Percentiles rank a stretch among this genome's conserved stretches.
These are phyloP conservation scores for Fusarium coffeatum DNA, from an alignment of 2,329 filamentous ascomycete species.

Conservation along the genomic window DNA sequence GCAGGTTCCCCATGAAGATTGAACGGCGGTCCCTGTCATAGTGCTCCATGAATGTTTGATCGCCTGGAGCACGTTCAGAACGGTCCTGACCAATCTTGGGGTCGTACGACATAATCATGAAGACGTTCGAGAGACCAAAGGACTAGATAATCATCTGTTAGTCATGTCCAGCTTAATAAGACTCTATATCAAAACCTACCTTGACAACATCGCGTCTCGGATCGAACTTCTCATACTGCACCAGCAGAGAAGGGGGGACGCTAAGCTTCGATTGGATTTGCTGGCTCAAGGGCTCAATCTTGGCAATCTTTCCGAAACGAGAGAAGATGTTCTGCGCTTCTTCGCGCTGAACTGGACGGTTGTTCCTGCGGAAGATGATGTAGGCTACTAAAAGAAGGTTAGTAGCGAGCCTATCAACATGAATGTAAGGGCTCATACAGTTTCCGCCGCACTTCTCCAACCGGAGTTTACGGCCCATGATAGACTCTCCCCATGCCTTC, in stretches of 20 bases:
- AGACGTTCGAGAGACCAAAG: neutral
- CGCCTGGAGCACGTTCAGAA: constrained; percentile 11
- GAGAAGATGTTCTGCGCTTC: constrained; percentile 60
- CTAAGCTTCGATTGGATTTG: constrained; percentile 50
- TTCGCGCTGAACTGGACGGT: constrained; percentile 52
- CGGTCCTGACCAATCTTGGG: constrained; percentile 18
- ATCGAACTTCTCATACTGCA: constrained; percentile 65
- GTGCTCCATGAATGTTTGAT: constrained; percentile 39
- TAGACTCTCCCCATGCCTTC: constrained; percentile 59
- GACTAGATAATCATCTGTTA: neutral
- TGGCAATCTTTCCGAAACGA: constrained; percentile 58
- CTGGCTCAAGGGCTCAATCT: constrained; percentile 52
- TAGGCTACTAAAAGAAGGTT: constrained; percentile 58
- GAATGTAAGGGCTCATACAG: constrained; percentile 55
- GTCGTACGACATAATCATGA: constrained; percentile 21
- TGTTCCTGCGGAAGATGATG: constrained; percentile 56
- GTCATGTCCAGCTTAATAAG: neutral
- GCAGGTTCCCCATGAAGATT: constrained; percentile 61
- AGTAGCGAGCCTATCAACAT: constrained; percentile 26
- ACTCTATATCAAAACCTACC: constrained; percentile 52
- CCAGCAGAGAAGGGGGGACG: constrained; percentile 56
- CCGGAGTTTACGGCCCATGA: constrained; percentile 68
- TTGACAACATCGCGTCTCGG: constrained; percentile 60
- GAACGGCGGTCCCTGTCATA: constrained; percentile 61
- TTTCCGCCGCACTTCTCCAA: constrained; percentile 70